Base-by-base conservation (phyloP, 176 grass and related monocot species). In the Zoysia japonica region DNA sequence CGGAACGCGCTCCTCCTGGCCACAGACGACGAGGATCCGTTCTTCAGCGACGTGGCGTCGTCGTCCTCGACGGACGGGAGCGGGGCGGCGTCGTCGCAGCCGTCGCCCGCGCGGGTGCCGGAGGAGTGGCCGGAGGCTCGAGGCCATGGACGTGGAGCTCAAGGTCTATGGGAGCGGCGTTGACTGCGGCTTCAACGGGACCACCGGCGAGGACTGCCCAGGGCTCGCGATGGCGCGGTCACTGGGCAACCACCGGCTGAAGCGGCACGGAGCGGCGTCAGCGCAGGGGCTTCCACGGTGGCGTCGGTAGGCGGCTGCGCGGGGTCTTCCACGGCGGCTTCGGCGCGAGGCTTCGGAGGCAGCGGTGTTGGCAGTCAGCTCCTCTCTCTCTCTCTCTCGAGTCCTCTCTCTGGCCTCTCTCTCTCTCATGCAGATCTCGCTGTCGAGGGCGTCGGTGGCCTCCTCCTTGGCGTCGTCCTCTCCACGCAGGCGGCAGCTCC, bases 151-250 rank as follows among this genome's bases (percentile, higher is more conserved):
- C 72, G 78, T 45, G 51, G 92, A 99, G 89, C 88, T 99, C 67
- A 86, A 87, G 84, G n/a, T 84, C n/a, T 89, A 88, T 64, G 11
- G 60, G 4, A 75, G 51, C 39, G 9, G 42, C 42, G 43, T 93
- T 15, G 92, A 96, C 78, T 82, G 81, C 88, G 51, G 51, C 54
- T 91, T 84, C 84, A 99, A 92, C 17, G 96, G 96, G 45, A 96
- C 92, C 41, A 99, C 96, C 12, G 56, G 80, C 13, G 90, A 87
- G 77, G 85, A 99, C 80, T 72, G 11, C 47, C 92, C 92, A 0
- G 96, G 96, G 0, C 86, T 99, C 3, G 96, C 96, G 79, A 96
- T 99, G 96, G 59, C 92, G 37, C 88, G 96, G 6, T 80, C 96
- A 64, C 84, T 99, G 46, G 96, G 96, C 0, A 92, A 99, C 78